These are phyloP conservation scores for Penicillium capsulatum DNA, from an alignment of 2,329 filamentous ascomycete species.

Conservation along the genomic window DNA sequence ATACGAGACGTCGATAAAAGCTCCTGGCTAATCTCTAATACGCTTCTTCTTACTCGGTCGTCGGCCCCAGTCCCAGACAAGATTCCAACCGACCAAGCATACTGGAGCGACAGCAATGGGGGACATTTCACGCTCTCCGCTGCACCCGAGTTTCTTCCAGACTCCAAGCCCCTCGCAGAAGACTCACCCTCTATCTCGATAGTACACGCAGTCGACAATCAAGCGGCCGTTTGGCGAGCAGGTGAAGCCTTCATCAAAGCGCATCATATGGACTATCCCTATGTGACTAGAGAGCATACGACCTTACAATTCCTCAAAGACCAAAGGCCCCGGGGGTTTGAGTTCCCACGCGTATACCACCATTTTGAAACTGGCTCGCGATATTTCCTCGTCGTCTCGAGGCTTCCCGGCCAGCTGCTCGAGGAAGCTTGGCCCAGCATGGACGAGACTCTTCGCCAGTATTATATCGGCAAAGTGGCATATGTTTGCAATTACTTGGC, in stretches of 20 bases:
- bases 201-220: slow-evolving; percentile 8
- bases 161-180: slow-evolving; percentile 6
- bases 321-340: slow-evolving; percentile 1
- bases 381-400: slow-evolving; percentile 11
- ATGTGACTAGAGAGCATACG: slow-evolving; percentile 12
- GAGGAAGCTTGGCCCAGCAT: slow-evolving; percentile 12
- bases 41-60: slow-evolving; percentile 7
- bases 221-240: slow-evolving; percentile 11
- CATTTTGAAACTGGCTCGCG: slow-evolving; percentile 8
- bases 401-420: slow-evolving; percentile 9
- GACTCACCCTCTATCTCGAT: slow-evolving; percentile 2
- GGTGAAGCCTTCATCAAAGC: slow-evolving; percentile 13
- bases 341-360: slow-evolving; percentile 3
- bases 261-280: slow-evolving; percentile 11
- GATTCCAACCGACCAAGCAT: slow-evolving; percentile 4
- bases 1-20: slow-evolving; percentile 9
- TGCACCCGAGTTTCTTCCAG: slow-evolving; percentile 6
- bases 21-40: slow-evolving; percentile 12
- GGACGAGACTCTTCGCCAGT: slow-evolving; percentile 9
- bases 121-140: slow-evolving; percentile 9
- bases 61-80: slow-evolving; percentile 9
- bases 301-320: slow-evolving; percentile 11
- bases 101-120: slow-evolving; percentile 11
- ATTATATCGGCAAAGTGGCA: slow-evolving; percentile 10
- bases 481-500: too few relatives aligned